Percentiles rank a stretch among this genome's conserved stretches.
Conservation (phyloP, 257 asterid genomes). For the Forsythia viridissima region DNA sequence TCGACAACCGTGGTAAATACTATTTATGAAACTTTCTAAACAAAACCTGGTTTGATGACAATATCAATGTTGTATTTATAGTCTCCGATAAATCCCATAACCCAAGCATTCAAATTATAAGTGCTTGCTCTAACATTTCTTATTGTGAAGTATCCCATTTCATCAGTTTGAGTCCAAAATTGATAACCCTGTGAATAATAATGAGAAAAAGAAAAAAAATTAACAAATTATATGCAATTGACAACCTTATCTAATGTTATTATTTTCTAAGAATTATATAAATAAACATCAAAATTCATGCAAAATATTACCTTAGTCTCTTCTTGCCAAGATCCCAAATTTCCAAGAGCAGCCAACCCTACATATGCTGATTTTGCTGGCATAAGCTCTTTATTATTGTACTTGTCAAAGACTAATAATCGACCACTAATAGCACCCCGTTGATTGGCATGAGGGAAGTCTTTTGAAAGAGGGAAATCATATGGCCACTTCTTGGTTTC, state of each 20-base stretch:
- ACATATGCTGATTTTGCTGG: conserved; percentile 58
- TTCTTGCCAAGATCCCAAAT: conserved; percentile 73
- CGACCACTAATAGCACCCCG: conserved; percentile 67
- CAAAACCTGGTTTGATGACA: conserved; percentile 41
- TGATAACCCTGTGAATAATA: conserved; percentile 60
- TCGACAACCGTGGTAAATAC: too few species aligned
- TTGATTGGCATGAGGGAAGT: conserved; percentile 44
- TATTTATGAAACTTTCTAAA: background rate
- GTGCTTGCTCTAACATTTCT: conserved; percentile 35
- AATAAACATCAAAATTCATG: background rate
- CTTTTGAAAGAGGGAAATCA: conserved; percentile 58
- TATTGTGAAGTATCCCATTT: conserved; percentile 46
- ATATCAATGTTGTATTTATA: conserved; percentile 34
- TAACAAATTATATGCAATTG: background rate
- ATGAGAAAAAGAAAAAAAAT: background rate
- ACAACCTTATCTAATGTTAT: background rate
- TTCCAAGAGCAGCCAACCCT: conserved; percentile 73
- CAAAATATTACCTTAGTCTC: conserved; percentile 49
- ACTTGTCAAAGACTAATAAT: conserved; percentile 53
- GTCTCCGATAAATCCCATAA: conserved; percentile 67
- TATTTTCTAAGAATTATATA: background rate
- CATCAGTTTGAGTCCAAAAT: conserved; percentile 62
- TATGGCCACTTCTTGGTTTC: conserved; percentile 83
- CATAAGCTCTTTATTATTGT: conserved; percentile 12
- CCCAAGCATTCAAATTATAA: conserved; percentile 64